phyloP scores from a whole-genome alignment of 495 filamentous ascomycete species.

The Aspergillus indologenus region DNA sequence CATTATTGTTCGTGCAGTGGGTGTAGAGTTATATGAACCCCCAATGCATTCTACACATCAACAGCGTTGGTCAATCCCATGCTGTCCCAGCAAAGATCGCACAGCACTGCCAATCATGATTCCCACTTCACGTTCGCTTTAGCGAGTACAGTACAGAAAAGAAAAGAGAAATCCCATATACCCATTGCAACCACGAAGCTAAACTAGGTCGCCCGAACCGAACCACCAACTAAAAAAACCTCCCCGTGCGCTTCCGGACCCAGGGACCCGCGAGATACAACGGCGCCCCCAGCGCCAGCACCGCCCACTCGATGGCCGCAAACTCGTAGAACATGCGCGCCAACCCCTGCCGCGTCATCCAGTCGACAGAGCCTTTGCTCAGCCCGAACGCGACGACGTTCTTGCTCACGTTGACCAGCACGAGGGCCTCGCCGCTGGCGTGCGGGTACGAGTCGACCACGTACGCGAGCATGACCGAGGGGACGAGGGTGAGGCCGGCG shows the following conservation, averaged over 20 bases:
- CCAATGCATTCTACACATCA: no score
- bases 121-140: no score
- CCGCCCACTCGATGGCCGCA: constrained; percentile 37
- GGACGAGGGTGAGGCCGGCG: constrained; percentile 26
- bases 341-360: constrained; percentile 32
- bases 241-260: constrained; percentile 23
- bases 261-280: constrained; percentile 35
- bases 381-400: constrained; percentile 41
- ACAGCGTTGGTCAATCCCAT: no score
- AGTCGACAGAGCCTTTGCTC: constrained; percentile 23
- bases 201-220: no score
- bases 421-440: constrained; percentile 29
- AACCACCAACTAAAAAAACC: not conserved
- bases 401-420: constrained; percentile 39
- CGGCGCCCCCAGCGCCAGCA: constrained; percentile 28
- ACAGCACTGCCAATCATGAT: no score
- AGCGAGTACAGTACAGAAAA: no score
- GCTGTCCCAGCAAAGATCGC: no score
- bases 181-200: no score
- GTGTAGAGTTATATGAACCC: no score
- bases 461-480: constrained; percentile 34
- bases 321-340: constrained; percentile 40
- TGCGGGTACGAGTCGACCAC: constrained; percentile 31
- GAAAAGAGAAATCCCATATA: no score
- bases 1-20: no score